A percentile compares a stretch with the other conserved stretches of the same genome.
Conservation (phyloP, 2,329 filamentous ascomycete genomes). For the Talaromyces sp. region DNA sequence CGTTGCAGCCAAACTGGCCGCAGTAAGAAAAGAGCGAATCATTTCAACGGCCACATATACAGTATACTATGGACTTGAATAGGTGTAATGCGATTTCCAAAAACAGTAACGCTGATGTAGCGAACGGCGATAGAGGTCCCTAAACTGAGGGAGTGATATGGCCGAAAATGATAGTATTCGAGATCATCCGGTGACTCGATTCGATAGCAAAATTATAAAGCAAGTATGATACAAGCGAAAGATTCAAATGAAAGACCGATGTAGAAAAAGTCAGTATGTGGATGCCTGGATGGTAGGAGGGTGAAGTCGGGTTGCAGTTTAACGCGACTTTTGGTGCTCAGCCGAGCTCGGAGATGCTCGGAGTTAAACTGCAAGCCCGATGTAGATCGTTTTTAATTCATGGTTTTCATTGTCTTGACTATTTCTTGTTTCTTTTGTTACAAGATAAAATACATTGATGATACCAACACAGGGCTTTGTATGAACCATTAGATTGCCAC, state of each 20-base stretch:
- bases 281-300: too few species aligned
- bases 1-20: constrained; percentile 16
- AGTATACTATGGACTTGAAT: background rate
- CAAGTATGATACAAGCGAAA: background rate
- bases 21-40: constrained; percentile 8
- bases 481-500: too few species aligned
- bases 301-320: too few species aligned
- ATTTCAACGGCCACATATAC: background rate
- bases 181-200: background rate
- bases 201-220: background rate
- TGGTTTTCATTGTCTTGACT: background rate
- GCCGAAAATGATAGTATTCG: background rate
- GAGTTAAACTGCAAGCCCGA: too few species aligned
- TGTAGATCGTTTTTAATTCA: background rate
- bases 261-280: background rate
- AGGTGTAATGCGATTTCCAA: background rate
- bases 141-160: background rate
- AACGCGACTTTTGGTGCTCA: too few species aligned
- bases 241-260: background rate
- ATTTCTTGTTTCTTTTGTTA: background rate
- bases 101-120: background rate
- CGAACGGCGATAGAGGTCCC: background rate
- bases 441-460: background rate
- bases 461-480: too few species aligned
- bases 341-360: too few species aligned